Evolutionary conservation across 108 stramenopile genomes (phyloP).

Genomic region (Epithemia pelagica): DNA sequence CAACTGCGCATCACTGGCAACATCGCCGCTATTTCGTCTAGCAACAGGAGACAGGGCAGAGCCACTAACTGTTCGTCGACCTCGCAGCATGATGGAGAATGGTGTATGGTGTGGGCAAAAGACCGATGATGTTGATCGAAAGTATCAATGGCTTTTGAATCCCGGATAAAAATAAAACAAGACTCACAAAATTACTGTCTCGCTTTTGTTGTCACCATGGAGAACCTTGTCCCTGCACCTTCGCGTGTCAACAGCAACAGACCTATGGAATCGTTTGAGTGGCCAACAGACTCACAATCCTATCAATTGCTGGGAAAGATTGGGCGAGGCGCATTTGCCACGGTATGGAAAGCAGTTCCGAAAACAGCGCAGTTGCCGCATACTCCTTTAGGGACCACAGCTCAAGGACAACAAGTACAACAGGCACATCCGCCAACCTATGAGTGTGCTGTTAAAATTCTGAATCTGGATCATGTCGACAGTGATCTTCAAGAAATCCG

Average conservation of each 20-base stretch:
- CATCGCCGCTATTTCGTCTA: too few species aligned
- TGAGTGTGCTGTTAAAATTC: constrained; percentile 83
- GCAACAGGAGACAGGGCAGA: too few species aligned
- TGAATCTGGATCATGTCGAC: constrained; percentile 92
- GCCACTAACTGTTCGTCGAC: too few species aligned
- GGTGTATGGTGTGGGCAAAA: too few species aligned
- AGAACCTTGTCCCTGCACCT: background rate
- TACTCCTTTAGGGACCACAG: too few species aligned
- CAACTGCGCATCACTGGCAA: too few species aligned
- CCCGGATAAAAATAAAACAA: too few species aligned
- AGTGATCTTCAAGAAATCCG: constrained; percentile 80
- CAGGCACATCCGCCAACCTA: background rate
- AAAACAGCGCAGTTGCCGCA: constrained; percentile 7
- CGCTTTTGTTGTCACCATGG: background rate
- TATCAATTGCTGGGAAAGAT: constrained; percentile 71
- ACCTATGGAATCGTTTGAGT: constrained; percentile 6
- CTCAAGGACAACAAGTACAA: background rate
- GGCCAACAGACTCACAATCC: constrained; percentile 53
- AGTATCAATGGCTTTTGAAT: too few species aligned
- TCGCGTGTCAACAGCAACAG: background rate
- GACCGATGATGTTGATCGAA: too few species aligned
- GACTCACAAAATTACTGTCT: too few species aligned
- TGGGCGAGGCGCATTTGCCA: constrained; percentile 93
- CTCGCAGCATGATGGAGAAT: too few species aligned
- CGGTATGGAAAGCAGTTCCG: constrained; percentile 79